Evolutionary conservation across 2,329 filamentous ascomycete species (phyloP).

Genomic region (Ceratocystis eucalypticola): DNA sequence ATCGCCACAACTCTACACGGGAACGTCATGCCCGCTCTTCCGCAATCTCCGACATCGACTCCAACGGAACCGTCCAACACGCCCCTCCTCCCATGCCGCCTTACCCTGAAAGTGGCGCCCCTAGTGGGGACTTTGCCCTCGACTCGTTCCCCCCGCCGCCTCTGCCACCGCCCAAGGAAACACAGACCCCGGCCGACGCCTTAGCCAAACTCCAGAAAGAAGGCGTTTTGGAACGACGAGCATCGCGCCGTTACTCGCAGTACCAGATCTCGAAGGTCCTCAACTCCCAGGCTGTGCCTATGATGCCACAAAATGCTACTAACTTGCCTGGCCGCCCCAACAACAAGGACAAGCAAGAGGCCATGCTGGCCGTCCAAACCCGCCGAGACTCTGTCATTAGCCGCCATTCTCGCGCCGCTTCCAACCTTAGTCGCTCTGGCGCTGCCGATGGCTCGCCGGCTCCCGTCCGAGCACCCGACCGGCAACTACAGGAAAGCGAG

Average conservation of each 20-base stretch:
- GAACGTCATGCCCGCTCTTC: constrained; percentile 34
- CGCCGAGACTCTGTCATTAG: constrained; percentile 31
- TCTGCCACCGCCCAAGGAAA: constrained; percentile 40
- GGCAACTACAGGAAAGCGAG: constrained; percentile 17
- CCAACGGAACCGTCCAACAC: constrained; percentile 64
- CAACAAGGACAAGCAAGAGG: constrained; percentile 57
- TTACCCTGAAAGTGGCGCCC: constrained; percentile 46
- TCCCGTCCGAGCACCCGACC: not conserved
- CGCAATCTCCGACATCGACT: constrained; percentile 31
- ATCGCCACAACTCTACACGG: constrained; percentile 34
- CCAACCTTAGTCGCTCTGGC: constrained; percentile 31
- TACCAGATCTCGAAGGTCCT: constrained; percentile 96
- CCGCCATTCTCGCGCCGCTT: constrained; percentile 36
- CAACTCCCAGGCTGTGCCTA: constrained; percentile 66
- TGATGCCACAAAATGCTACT: constrained; percentile 70
- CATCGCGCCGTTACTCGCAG: constrained; percentile 83
- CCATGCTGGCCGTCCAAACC: constrained; percentile 53
- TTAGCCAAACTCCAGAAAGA: constrained; percentile 81
- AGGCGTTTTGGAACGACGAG: constrained; percentile 80
- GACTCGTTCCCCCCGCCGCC: constrained; percentile 61
- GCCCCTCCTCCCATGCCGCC: constrained; percentile 61
- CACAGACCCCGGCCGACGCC: constrained; percentile 54
- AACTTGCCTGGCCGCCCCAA: constrained; percentile 65
- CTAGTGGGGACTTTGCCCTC: constrained; percentile 40
- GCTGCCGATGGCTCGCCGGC: constrained; percentile 12